Base-by-base conservation (phyloP, 768 basidiomycete species). In the Amanita exitialis region DNA sequence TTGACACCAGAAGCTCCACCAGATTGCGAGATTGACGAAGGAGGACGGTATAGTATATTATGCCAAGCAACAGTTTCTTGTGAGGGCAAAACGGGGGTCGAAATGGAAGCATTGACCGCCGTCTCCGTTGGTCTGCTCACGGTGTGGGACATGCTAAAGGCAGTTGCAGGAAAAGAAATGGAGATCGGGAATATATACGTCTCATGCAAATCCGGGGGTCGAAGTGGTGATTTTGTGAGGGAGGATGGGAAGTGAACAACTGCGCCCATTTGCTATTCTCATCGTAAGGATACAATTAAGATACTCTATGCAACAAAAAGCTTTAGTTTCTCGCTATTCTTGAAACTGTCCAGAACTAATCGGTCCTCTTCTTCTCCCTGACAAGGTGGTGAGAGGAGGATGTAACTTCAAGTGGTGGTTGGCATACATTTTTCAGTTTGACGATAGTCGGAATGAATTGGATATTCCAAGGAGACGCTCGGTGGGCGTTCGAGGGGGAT, bases 81-180 rank as follows among this genome's bases (percentile, higher is more conserved):
- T 56, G 77, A 82, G 63, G 86, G 88, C 12, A 82, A 82, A 63
- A 90, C 90, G 12, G 87, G 92, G 4, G 88, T 92, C 16, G 90
- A 92, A 69, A 92, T 97, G 86, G 94, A 96, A 67, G 92, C 91
- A 20, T 63, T 94, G 51, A 88, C 83, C n/a, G 84, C 83, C 20
- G 91, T 90, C 7, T 82, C 82, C 1, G 71, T 87, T 27, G 83
- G 82, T 4, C 72, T 89, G 28, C 69, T 94, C 49, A 90, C 89
- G 1, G 81, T 93, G 12, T 95, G 90, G 87, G 90, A 92, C 61
- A 93, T 95, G 91, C 75, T 93, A 27, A 93, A 94, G 67, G 85
- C 86, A 4, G 83, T 90, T 1, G 90, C 87, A 1, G 92, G 90
- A n/a, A 77, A 77, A 61, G 86, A 89, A 52, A 92, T 95, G 88